Percentiles rank a stretch among this genome's conserved stretches.
phyloP scores from a whole-genome alignment of 306 rosid genomes.

The Hippophae rhamnoides region DNA sequence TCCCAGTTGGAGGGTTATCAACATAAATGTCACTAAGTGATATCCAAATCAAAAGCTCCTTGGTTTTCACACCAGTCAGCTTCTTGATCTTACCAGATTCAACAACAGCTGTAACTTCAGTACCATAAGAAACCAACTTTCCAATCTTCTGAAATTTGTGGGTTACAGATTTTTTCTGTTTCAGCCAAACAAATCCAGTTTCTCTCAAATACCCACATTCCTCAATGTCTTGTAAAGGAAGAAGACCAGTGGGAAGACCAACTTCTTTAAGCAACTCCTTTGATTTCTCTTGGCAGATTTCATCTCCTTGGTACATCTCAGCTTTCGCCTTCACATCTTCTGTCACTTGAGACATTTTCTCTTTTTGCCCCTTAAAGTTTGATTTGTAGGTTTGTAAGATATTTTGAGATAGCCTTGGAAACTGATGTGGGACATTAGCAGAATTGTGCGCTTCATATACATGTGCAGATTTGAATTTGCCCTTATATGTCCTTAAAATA shows the following conservation, averaged over 20 bases:
- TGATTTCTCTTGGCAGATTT: conserved; percentile 50
- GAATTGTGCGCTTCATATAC: conserved; percentile 29
- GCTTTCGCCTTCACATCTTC: conserved; percentile 44
- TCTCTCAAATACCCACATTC: conserved; percentile 68
- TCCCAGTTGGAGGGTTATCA: conserved; percentile 64
- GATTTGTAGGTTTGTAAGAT: neutral
- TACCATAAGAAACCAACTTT: conserved; percentile 43
- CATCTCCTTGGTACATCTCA: conserved; percentile 65
- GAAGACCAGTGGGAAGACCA: conserved; percentile 55
- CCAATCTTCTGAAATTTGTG: conserved; percentile 83
- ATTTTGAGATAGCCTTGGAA: neutral
- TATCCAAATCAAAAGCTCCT: conserved; percentile 84
- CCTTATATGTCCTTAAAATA: conserved; percentile 19
- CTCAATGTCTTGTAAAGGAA: conserved; percentile 61
- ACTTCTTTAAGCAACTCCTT: conserved; percentile 46
- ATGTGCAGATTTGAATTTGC: conserved; percentile 6
- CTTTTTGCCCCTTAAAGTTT: neutral
- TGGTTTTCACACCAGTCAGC: conserved; percentile 69
- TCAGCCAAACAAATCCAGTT: conserved; percentile 80
- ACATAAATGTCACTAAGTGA: conserved; percentile 49
- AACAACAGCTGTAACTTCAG: conserved; percentile 61
- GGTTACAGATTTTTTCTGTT: conserved; percentile 45
- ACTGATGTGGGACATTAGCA: neutral
- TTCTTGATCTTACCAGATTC: conserved; percentile 58
- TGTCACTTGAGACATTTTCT: conserved; percentile 42